These are phyloP conservation scores for Lactarius trivialis DNA, from an alignment of 768 basidiomycete genomes.

Conservation along the genomic window DNA sequence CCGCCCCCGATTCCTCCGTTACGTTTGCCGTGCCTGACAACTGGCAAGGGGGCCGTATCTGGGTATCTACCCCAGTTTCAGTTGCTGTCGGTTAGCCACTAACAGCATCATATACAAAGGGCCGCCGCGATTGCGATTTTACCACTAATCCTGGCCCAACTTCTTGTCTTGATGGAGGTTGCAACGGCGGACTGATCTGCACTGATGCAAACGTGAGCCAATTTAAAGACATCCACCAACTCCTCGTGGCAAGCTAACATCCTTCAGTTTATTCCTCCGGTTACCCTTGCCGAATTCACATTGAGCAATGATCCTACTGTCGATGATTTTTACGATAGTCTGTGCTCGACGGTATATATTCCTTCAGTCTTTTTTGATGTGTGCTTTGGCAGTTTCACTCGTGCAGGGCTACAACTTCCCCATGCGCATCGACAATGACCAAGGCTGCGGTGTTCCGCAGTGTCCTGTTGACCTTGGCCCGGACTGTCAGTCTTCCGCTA, in stretches of 20 bases:
- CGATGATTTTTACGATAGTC: slow-evolving; percentile 32
- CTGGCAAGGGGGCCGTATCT: slow-evolving; percentile 37
- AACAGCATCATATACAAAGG: slow-evolving; percentile 21
- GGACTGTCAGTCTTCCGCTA: slow-evolving; percentile 24
- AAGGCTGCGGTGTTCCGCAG: slow-evolving; percentile 30
- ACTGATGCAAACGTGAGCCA: slow-evolving; percentile 32
- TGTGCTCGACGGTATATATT: not conserved
- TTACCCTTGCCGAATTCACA: slow-evolving; percentile 34
- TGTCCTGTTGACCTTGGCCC: slow-evolving; percentile 35
- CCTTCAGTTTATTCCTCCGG: slow-evolving; percentile 31
- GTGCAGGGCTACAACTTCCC: slow-evolving; percentile 33
- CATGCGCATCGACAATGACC: slow-evolving; percentile 30
- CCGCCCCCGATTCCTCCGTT: slow-evolving; percentile 26
- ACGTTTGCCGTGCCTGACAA: slow-evolving; percentile 34
- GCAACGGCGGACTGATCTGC: slow-evolving; percentile 36
- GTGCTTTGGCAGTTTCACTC: slow-evolving; percentile 26
- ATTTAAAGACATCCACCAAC: not conserved
- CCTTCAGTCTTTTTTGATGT: not conserved
- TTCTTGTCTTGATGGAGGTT: slow-evolving; percentile 36
- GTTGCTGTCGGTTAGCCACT: not conserved
- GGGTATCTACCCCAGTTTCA: slow-evolving; percentile 24
- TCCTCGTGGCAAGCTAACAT: not conserved
- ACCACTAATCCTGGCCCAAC: slow-evolving; percentile 29
- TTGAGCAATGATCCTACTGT: slow-evolving; percentile 24
- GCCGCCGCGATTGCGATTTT: slow-evolving; percentile 36